A percentile compares a stretch with the other conserved stretches of the same genome.
These are phyloP conservation scores for Halocafeteria seosinensis DNA, from an alignment of 108 stramenopile genomes.

Conservation along the genomic window DNA sequence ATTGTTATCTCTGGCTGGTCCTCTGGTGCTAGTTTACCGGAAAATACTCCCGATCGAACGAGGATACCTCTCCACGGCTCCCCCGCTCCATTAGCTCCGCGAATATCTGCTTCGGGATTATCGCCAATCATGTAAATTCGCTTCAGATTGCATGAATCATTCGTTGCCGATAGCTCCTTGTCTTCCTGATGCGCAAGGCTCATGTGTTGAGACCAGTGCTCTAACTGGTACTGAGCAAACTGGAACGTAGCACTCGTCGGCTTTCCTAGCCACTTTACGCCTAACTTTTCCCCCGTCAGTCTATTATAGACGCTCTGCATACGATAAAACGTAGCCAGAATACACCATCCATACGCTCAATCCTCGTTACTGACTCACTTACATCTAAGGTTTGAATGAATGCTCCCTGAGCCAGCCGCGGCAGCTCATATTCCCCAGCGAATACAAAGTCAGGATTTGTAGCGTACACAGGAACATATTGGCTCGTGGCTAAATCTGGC, in stretches of 20 bases:
- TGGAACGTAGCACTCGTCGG: conserved; percentile 9
- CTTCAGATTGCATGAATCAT: not conserved
- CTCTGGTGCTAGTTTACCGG: no score
- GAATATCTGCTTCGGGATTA: conserved; percentile 19
- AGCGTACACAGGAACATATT: conserved; percentile 11
- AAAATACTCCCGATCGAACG: conserved; percentile 16
- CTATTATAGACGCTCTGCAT: no score
- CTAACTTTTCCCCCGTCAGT: not conserved
- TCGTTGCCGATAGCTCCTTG: no score
- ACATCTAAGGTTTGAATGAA: conserved; percentile 10
- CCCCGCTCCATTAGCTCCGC: conserved; percentile 19
- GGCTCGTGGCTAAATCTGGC: not conserved
- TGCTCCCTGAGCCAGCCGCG: conserved; percentile 20
- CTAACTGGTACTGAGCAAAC: conserved; percentile 9
- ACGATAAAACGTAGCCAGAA: no score
- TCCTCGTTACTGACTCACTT: no score
- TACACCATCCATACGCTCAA: no score
- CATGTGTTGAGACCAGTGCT: not conserved
- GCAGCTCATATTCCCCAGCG: conserved; percentile 5
- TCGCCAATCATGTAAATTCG: conserved; percentile 18
- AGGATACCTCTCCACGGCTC: conserved; percentile 16
- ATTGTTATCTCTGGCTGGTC: no score
- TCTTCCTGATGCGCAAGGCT: not conserved
- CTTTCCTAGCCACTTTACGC: conserved; percentile 8
- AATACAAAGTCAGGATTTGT: conserved; percentile 21